These are phyloP conservation scores for Taiozyma sp. DNA, from an alignment of 1,139 yeast genomes.

Conservation along the genomic window DNA sequence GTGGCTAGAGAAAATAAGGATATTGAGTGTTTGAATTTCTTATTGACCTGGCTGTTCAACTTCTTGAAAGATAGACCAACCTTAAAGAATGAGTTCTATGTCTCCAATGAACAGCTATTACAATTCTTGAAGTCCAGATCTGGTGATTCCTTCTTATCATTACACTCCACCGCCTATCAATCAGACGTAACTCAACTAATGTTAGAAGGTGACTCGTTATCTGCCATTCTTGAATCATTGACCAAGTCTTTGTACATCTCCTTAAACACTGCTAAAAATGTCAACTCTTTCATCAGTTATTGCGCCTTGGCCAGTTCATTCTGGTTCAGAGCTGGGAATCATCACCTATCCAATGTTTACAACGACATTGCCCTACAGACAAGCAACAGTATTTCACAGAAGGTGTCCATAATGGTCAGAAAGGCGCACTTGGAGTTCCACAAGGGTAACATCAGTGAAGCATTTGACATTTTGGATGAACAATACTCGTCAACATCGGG, in stretches of 20 bases:
- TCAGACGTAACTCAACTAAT: conserved; percentile 52
- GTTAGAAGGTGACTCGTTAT: conserved; percentile 45
- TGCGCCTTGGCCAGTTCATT: conserved; percentile 42
- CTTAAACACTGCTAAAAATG: conserved; percentile 20
- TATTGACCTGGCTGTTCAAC: conserved; percentile 77
- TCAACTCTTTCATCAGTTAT: conserved; percentile 39
- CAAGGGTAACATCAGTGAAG: conserved; percentile 37
- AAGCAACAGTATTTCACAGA: conserved; percentile 34
- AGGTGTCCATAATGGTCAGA: conserved; percentile 36
- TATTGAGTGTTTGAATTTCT: conserved; percentile 63
- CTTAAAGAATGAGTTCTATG: conserved; percentile 38
- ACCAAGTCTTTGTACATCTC: conserved; percentile 52
- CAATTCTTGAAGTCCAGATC: conserved; percentile 59
- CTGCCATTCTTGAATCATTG: conserved; percentile 45
- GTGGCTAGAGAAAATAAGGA: conserved; percentile 89
- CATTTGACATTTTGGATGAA: conserved; percentile 30
- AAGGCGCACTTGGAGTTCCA: conserved; percentile 32
- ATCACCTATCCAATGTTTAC: conserved; percentile 41
- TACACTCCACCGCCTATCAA: conserved; percentile 57
- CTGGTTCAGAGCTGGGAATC: conserved; percentile 51
- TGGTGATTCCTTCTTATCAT: conserved; percentile 42
- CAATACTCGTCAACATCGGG: conserved; percentile 24
- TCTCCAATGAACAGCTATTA: conserved; percentile 52
- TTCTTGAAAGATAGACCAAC: conserved; percentile 68
- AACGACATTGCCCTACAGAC: conserved; percentile 38